Conservation (phyloP, 1,139 yeast genomes). For the Spencermartinsiella ligniputridi region DNA sequence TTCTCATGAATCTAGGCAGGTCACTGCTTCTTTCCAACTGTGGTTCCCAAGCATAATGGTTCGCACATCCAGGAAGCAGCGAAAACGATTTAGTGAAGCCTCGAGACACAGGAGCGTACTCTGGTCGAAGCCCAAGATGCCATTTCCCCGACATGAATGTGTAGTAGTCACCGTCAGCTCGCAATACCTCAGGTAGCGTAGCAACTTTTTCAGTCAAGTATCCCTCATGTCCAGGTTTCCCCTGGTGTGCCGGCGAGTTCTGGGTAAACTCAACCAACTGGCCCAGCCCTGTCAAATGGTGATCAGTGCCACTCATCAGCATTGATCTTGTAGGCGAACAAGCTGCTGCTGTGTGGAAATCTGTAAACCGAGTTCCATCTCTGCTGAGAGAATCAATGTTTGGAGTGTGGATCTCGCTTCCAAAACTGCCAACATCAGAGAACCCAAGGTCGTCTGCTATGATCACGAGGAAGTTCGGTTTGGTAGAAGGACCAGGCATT, state of each 20-base stretch:
- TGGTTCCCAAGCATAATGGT: slow-evolving; percentile 49
- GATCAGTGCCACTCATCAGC: slow-evolving; percentile 58
- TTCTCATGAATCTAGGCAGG: slow-evolving; percentile 15
- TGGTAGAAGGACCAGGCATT: too few species aligned
- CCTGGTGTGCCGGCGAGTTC: slow-evolving; percentile 25
- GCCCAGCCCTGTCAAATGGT: slow-evolving; percentile 58
- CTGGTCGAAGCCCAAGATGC: slow-evolving; percentile 51
- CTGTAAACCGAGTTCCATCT: slow-evolving; percentile 47
- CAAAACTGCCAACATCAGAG: slow-evolving; percentile 52
- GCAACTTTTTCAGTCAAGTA: slow-evolving; percentile 49
- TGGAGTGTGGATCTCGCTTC: slow-evolving; percentile 58
- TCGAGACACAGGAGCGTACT: slow-evolving; percentile 48
- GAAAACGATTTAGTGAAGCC: slow-evolving; percentile 52
- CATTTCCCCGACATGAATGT: slow-evolving; percentile 54
- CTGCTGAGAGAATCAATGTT: slow-evolving; percentile 40
- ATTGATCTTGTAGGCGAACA: slow-evolving; percentile 63
- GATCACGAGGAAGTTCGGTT: slow-evolving; percentile 46
- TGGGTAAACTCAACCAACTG: slow-evolving; percentile 51
- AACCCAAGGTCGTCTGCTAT: slow-evolving; percentile 63
- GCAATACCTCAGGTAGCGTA: slow-evolving; percentile 47
- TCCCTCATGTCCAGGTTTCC: slow-evolving; percentile 55
- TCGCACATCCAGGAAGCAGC: slow-evolving; percentile 54
- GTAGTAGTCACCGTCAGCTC: slow-evolving; percentile 46
- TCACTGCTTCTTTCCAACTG: slow-evolving; percentile 28
- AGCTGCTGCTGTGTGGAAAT: slow-evolving; percentile 59